Evolutionary conservation across 1,284 basidiomycete genomes (phyloP), one percentile per base, ranked within the genome.

Genomic region (Ganoderma sinense): DNA sequence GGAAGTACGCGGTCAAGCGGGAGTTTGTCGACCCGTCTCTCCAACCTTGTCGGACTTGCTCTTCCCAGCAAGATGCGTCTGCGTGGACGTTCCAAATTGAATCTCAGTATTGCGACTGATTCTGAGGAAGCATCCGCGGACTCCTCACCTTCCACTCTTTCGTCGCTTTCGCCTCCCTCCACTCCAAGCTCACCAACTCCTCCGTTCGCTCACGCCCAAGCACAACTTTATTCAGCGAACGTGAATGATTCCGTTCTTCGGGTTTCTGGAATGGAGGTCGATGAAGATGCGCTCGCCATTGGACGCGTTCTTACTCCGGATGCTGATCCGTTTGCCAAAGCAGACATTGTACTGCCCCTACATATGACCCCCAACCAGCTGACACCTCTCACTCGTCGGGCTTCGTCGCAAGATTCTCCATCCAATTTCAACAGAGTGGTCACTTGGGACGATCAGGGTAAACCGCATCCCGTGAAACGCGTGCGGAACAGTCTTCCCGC

Each of bases 261-360:
- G 31, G 23, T 33, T 29, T 65, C 63, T 33, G 53, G 64, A 36
- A 43, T 59, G 39, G 74, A 75, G 59, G 41, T 59, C 10, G 65
- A 73, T 23, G 73, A 74, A 26, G 76, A 79, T 40, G 70, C 71
- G 18, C 60, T 75, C 6, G 68, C 71, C 1, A 73, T 80, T 39
- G 79, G 76, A 7, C 75, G 80, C 33, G 80, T 81, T 5, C 71
- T 81, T 4, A 81, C 80, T 10, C 80, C 78, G 2, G 79, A 80
- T 62, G 71, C 70, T 10, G 80, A 81, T 70, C 80, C 80, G 1
- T 81, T 81, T 62, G 75, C 74, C 65, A 78, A 80, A 70, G 73
- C 71, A 14, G 76, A 78, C 16, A 76, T 78, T 20, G 63, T 68
- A 10, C 58, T 74, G 11, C 72, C 72, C 8, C 23, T 64, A 6